Conservation (phyloP, 306 rosid genomes). For the Vigna unguiculata region DNA sequence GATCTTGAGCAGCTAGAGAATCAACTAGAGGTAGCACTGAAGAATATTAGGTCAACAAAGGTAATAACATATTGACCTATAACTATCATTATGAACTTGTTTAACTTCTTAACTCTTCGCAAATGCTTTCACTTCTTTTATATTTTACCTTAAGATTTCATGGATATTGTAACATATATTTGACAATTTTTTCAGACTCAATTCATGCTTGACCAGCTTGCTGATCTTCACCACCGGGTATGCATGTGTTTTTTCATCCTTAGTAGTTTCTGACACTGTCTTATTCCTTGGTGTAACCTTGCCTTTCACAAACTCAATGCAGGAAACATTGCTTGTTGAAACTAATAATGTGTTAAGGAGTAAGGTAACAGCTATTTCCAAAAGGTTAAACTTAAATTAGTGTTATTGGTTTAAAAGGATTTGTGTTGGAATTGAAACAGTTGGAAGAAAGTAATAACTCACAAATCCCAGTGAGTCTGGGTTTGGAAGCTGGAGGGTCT, state of each 20-base stretch:
- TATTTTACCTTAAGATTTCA: background rate
- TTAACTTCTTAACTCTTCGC: background rate
- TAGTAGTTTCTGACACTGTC: background rate
- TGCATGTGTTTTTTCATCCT: background rate
- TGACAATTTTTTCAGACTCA: constrained; percentile 62
- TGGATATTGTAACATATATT: background rate
- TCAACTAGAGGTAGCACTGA: constrained; percentile 77
- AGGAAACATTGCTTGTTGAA: constrained; percentile 76
- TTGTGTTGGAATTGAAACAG: constrained; percentile 49
- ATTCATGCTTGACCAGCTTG: constrained; percentile 75
- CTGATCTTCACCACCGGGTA: constrained; percentile 84
- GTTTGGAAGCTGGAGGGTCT: constrained; percentile 58
- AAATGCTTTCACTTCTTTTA: background rate
- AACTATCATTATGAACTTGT: background rate
- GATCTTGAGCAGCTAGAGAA: constrained; percentile 80
- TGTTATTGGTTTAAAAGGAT: background rate
- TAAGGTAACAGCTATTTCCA: constrained; percentile 58
- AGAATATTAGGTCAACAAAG: constrained; percentile 81
- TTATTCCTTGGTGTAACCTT: background rate
- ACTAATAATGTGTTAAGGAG: constrained; percentile 61
- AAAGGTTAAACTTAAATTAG: background rate
- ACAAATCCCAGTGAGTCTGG: constrained; percentile 44
- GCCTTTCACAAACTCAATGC: constrained; percentile 34
- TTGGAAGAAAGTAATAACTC: constrained; percentile 62
- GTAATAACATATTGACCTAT: constrained; percentile 45